A percentile compares a stretch with the other conserved stretches of the same genome.
These are phyloP conservation scores for Sequoiadendron giganteum DNA, from an alignment of 75 land plant species.

Conservation along the genomic window DNA sequence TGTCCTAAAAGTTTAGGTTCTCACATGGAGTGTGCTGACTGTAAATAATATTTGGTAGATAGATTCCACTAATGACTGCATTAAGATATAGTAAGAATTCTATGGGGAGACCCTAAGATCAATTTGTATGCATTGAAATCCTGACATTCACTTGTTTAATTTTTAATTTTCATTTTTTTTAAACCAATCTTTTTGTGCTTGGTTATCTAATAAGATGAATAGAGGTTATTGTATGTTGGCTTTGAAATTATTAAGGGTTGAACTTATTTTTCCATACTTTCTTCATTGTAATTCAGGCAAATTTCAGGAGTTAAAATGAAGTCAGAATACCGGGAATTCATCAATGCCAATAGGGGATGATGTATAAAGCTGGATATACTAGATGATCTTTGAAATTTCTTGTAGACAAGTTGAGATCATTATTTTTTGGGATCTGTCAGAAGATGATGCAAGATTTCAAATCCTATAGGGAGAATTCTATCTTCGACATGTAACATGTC, in stretches of 20 bases:
- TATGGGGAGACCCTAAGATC: background rate
- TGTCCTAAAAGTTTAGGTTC: background rate
- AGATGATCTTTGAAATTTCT: background rate
- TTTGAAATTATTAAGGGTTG: background rate
- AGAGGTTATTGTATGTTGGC: background rate
- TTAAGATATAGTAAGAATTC: background rate
- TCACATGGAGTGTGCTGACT: background rate
- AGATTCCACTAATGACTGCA: background rate
- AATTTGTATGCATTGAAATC: background rate
- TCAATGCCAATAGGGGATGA: conserved; percentile 65
- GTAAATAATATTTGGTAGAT: background rate
- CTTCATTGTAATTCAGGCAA: conserved; percentile 47
- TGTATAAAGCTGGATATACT: background rate
- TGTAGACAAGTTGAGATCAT: background rate
- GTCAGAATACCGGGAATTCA: conserved; percentile 89
- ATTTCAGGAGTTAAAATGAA: conserved; percentile 97
- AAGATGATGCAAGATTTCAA: background rate
- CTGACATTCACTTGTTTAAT: background rate
- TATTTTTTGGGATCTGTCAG: background rate
- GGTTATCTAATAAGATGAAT: background rate
- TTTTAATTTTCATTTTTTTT: background rate
- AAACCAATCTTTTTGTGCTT: background rate
- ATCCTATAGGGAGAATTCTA: background rate
- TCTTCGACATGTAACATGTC: background rate
- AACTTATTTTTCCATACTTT: background rate